Percentiles rank a stretch among this genome's conserved stretches.
These are phyloP conservation scores for Podospora tetraspora DNA, from an alignment of 495 filamentous ascomycete species.

Conservation along the genomic window DNA sequence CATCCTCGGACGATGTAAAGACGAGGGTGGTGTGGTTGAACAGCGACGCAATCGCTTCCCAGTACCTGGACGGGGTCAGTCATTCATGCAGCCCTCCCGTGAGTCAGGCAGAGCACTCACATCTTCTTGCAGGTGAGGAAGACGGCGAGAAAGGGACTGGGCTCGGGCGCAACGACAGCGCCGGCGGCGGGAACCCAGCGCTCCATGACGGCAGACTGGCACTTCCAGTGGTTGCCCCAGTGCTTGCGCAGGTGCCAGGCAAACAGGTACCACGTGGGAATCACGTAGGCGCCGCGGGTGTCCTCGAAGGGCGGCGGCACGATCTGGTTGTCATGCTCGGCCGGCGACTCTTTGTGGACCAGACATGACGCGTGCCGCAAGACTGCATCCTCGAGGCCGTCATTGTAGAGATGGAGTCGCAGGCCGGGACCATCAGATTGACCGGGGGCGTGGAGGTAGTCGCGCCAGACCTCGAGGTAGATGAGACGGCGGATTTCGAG, in stretches of 20 bases:
- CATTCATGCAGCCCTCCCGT: not conserved
- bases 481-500: conserved; percentile 25
- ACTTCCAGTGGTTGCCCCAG: conserved; percentile 27
- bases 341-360: conserved; percentile 2
- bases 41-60: conserved; percentile 20
- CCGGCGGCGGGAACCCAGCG: conserved; percentile 14
- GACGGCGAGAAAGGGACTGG: conserved; percentile 19
- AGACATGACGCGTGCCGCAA: conserved; percentile 16
- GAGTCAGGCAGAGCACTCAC: conserved; percentile 13
- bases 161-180: not conserved
- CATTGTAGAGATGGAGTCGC: conserved; percentile 24
- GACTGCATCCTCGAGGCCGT: not conserved
- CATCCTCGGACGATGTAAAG: conserved; percentile 26
- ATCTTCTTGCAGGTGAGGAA: conserved; percentile 27
- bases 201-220: conserved; percentile 18
- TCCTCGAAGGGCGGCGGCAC: conserved; percentile 13
- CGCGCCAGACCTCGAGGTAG: conserved; percentile 19
- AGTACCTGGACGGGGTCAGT: conserved; percentile 17
- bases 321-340: conserved; percentile 6
- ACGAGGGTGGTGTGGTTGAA: conserved; percentile 23
- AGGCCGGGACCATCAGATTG: conserved; percentile 8
- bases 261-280: conserved; percentile 17
- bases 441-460: conserved; percentile 12
- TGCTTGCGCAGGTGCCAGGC: conserved; percentile 15
- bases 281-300: not conserved